These are phyloP conservation scores for Musa troglodytarum DNA, from an alignment of 176 grass and related monocot species.

Conservation along the genomic window DNA sequence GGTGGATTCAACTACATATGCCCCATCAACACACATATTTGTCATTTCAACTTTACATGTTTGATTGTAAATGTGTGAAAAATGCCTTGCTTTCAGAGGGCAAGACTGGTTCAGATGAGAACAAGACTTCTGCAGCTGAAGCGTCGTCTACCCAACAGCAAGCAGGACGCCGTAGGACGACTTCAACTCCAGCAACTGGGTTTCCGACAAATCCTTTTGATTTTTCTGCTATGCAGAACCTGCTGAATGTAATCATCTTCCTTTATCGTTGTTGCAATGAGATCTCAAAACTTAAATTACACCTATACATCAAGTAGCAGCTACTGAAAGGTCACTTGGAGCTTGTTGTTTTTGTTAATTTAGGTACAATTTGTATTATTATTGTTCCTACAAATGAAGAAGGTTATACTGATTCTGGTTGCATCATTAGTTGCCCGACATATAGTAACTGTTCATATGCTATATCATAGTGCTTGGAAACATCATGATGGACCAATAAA, in stretches of 20 bases:
- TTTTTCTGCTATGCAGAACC: slow-evolving; percentile 71
- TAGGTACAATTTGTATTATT: no score
- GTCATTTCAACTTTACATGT: no score
- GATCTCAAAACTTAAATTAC: neutral
- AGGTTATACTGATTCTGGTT: no score
- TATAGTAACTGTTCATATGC: no score
- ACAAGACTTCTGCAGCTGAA: slow-evolving; percentile 35
- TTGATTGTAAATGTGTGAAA: neutral
- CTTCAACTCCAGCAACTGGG: slow-evolving; percentile 18
- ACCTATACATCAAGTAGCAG: neutral
- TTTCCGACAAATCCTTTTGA: slow-evolving; percentile 63
- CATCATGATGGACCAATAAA: no score
- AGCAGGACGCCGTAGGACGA: slow-evolving; percentile 9
- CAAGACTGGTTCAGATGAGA: slow-evolving; percentile 39
- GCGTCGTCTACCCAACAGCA: slow-evolving; percentile 27
- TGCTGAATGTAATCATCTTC: slow-evolving; percentile 60
- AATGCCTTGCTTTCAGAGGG: neutral
- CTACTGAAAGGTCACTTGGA: no score
- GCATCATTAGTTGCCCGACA: no score
- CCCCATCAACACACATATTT: no score
- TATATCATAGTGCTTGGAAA: no score
- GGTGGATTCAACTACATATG: no score
- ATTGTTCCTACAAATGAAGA: no score
- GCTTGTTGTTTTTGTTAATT: no score
- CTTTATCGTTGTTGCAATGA: neutral